Base-by-base conservation (phyloP, 225 moss, liverwort and hornwort species). In the Asterella californica region DNA sequence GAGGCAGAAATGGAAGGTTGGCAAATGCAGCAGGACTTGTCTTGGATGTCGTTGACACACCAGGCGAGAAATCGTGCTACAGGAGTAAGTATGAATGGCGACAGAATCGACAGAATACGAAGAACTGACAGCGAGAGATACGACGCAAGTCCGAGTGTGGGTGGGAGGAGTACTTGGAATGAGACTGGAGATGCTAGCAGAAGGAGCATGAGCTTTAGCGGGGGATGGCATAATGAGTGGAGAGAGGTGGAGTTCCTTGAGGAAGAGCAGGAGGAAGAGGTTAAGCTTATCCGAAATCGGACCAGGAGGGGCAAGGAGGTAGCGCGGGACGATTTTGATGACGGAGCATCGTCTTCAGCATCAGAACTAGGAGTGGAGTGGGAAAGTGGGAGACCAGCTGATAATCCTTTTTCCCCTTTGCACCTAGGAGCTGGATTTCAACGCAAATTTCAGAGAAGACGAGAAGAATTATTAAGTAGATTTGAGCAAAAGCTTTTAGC, bases 11-110 rank as follows among this genome's bases (percentile, higher is more conserved):
- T 63, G 42, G 78, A 78, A 45, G 66, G 42, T 15, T 78, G 46
- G 78, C 63, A 78, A 66, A 66, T 27, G 64, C 78, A 86, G 70
- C 78, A 80, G 24, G 86, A 86, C 48, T 81, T 79, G 59, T 83
- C 86, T 5, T 86, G 83, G 86, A 83, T 86, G 83, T 78, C 81
- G 54, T 77, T 86, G 36, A 53, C 67, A 0, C 83, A 83, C 9
- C 77, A 83, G 62, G 86, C 80, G 25, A 25, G 72, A n/a, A 78
- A 65, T 32, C 48, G 63, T 48, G 75, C 64, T 5, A 46, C n/a
- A 66, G 78, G 78, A 29, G 27, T 63, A 30, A 63, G 25, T 78
- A 19, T 48, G 8, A 76, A 32, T 6, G 33, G 45, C 29, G 78
- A 78, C 14, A 65, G 78, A 50, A 49, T 63, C 38, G 78, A 78